Conservation (phyloP, 345 rosid species). For the Durio zibethinus region DNA sequence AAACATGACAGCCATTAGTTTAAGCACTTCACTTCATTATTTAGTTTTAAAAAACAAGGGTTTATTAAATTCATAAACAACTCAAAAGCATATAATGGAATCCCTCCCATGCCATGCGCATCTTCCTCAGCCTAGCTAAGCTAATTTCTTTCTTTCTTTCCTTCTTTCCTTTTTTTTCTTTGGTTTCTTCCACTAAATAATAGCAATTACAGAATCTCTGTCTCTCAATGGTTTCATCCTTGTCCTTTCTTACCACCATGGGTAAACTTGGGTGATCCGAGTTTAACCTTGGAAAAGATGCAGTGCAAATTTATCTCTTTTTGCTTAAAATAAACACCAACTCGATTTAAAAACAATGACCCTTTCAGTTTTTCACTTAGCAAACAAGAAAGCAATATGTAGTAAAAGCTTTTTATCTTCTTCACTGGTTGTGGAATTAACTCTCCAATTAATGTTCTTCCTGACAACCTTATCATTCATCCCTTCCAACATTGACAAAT, state of each 20-base stretch:
- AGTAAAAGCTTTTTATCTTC: background rate
- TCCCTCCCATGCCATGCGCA: conserved; percentile 42
- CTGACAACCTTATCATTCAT: background rate
- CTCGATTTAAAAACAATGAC: conserved; percentile 21
- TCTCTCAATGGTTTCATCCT: conserved; percentile 36
- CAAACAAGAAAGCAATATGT: background rate
- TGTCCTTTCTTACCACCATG: conserved; percentile 35
- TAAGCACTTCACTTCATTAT: conserved; percentile 1
- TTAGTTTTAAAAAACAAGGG: conserved; percentile 16
- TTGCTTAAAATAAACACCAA: conserved; percentile 16
- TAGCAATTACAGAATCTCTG: conserved; percentile 12
- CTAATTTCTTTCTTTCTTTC: background rate
- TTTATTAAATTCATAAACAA: conserved; percentile 27
- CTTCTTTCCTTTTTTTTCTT: background rate
- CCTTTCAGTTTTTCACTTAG: background rate
- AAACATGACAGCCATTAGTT: conserved; percentile 43
- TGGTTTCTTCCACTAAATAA: conserved; percentile 14
- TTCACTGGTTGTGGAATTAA: background rate
- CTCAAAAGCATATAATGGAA: conserved; percentile 40
- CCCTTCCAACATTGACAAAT: background rate
- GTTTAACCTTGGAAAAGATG: conserved; percentile 18
- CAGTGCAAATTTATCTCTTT: background rate
- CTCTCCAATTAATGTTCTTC: background rate
- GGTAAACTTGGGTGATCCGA: conserved; percentile 14
- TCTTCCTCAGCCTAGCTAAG: conserved; percentile 13